Evolutionary conservation across 2,329 filamentous ascomycete genomes (phyloP), one percentile per base, ranked within the genome.

Genomic region (Thelonectria blattea): DNA sequence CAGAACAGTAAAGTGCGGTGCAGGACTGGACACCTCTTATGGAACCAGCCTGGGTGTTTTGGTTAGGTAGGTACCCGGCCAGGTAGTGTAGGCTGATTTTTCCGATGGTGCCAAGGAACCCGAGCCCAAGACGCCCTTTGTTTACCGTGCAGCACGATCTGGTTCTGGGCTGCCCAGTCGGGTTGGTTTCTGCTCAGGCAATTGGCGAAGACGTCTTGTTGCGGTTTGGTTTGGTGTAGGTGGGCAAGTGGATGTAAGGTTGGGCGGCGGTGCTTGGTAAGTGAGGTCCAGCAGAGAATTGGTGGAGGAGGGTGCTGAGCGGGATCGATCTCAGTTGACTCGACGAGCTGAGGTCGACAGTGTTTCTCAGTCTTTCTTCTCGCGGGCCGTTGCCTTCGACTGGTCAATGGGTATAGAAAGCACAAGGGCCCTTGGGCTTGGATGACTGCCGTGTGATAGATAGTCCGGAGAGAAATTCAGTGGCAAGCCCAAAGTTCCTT

Each of bases 161-260:
- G 48, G 52, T 52, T 56, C 47, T 60, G 52, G 58, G 48, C 47
- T 43, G 58, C 58, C 34, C 52, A 49, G 52, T 60, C 58, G 47
- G 58, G 58, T 52, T 56, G 58, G 43, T 22, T 48, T 45, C 52
- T 48, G 49, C 42, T 47, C 46, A 49, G 47, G 52, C 41, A 58
- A 50, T 32, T 60, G 47, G 55, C 39, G 52, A 22, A 22, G 52
- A 43, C 52, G 58, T 52, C 42, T 52, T 52, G 17, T 47, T 56
- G 47, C 56, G 58, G 53, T 60, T 60, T 60, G 52, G 47, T 56
- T 60, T 60, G 52, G 47, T 56, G 48, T 27, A 42, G 34, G 52
- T 56, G 51, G 58, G 52, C 46, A 27, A 56, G 52, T 60, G 57
- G 57, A 34, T 30, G 27, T 30, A 30, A n/a, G n/a, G n/a, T n/a